These are phyloP conservation scores for Fraxinus angustifolia DNA, from an alignment of 305 asterid species.

Conservation along the genomic window DNA sequence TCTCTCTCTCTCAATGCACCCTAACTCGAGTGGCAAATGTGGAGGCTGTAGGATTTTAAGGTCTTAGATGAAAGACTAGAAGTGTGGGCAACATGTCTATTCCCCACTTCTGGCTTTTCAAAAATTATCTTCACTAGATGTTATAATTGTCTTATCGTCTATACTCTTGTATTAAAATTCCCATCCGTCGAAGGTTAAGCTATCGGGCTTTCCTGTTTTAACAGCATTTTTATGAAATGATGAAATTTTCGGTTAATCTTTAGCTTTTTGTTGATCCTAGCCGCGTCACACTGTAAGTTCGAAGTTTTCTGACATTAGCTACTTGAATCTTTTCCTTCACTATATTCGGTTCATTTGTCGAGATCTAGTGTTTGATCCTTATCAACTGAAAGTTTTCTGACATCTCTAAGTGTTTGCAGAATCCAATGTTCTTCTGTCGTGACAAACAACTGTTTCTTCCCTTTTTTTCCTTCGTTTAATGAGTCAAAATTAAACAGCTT, in stretches of 20 bases:
- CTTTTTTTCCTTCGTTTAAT: background rate
- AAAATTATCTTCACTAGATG: background rate
- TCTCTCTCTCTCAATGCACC: background rate
- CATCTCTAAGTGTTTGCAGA: background rate
- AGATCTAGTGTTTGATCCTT: background rate
- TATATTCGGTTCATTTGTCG: background rate
- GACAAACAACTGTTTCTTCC: slow-evolving; percentile 20
- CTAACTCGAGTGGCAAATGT: background rate
- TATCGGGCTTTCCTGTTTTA: background rate
- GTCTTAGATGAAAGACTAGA: background rate
- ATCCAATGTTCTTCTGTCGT: slow-evolving; percentile 3
- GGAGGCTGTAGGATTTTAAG: background rate
- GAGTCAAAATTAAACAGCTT: slow-evolving; percentile 24
- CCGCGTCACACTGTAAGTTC: background rate
- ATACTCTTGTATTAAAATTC: background rate
- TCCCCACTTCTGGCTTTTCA: background rate
- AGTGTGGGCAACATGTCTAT: background rate
- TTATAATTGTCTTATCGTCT: background rate
- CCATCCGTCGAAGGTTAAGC: background rate
- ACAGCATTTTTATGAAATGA: background rate
- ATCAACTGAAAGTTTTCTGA: background rate
- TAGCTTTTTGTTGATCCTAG: background rate
- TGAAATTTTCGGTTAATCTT: background rate
- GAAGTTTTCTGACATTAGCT: background rate
- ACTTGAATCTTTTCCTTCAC: background rate